Evolutionary conservation across 495 filamentous ascomycete species (phyloP).

Genomic region (Penicillium silybi): DNA sequence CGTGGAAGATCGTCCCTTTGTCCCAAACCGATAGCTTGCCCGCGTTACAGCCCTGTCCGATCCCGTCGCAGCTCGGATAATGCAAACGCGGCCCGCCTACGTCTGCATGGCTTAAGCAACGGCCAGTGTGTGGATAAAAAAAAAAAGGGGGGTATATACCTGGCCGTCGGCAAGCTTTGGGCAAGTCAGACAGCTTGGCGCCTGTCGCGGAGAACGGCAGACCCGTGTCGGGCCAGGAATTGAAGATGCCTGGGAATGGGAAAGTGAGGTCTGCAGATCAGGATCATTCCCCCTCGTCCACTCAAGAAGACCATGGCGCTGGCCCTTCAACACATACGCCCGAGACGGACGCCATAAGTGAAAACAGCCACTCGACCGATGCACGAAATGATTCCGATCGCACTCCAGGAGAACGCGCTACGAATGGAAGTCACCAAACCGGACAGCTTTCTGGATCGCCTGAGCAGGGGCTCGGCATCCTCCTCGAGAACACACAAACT

Average conservation of each 20-base stretch:
- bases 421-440: background rate
- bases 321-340: background rate
- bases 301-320: background rate
- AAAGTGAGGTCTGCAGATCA: background rate
- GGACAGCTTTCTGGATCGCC: background rate
- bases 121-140: background rate
- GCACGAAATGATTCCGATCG: background rate
- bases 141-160: background rate
- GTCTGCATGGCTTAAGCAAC: background rate
- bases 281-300: background rate
- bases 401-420: background rate
- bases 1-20: background rate
- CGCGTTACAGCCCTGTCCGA: background rate
- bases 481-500: slow-evolving; percentile 13
- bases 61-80: background rate
- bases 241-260: slow-evolving; percentile 6
- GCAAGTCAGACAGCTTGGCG: slow-evolving; percentile 4
- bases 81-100: background rate
- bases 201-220: slow-evolving; percentile 5
- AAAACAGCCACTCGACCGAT: background rate
- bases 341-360: slow-evolving; percentile 1
- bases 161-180: background rate
- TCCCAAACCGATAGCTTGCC: slow-evolving; percentile 2
- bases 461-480: slow-evolving; percentile 22
- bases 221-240: slow-evolving; percentile 1